Percentiles rank a stretch among this genome's conserved stretches.
Evolutionary conservation across 1,139 yeast species (phyloP).

Genomic region (Magnusiomyces starmeri): DNA sequence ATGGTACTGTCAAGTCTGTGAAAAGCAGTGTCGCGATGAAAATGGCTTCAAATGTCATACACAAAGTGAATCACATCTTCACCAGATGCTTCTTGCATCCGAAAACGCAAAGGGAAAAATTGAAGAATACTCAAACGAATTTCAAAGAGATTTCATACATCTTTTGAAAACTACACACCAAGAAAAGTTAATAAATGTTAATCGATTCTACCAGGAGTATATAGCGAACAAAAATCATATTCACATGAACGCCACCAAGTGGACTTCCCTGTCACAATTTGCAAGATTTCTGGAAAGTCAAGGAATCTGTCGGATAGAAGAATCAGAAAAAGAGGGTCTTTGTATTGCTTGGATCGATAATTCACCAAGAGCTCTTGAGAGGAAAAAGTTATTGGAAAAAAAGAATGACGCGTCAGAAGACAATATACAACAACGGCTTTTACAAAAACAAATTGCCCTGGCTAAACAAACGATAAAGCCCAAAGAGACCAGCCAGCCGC

Average conservation of each 20-base stretch:
- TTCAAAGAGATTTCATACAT: conserved; percentile 58
- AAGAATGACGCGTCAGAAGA: conserved; percentile 42
- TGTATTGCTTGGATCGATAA: conserved; percentile 49
- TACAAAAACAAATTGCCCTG: conserved; percentile 48
- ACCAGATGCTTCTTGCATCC: conserved; percentile 41
- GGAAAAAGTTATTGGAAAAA: conserved; percentile 33
- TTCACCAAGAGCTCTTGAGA: conserved; percentile 40
- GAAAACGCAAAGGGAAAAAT: conserved; percentile 45
- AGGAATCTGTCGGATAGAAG: conserved; percentile 53
- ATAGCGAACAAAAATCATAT: conserved; percentile 68
- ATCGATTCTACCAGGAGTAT: conserved; percentile 84
- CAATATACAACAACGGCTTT: conserved; percentile 37
- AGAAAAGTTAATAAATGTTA: conserved; percentile 70
- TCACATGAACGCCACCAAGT: conserved; percentile 84
- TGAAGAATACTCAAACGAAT: conserved; percentile 51
- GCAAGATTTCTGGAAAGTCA: conserved; percentile 54
- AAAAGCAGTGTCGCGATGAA: conserved; percentile 89
- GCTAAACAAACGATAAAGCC: conserved; percentile 31
- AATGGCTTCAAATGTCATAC: conserved; percentile 91
- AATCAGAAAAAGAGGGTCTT: conserved; percentile 39
- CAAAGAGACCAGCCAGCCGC: background rate
- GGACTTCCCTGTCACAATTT: conserved; percentile 66
- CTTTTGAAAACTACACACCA: conserved; percentile 67
- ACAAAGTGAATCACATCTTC: conserved; percentile 66
- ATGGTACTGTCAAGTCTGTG: conserved; percentile 88